These are phyloP conservation scores for Triadica sebifera DNA, from an alignment of 345 rosid species.

Conservation along the genomic window DNA sequence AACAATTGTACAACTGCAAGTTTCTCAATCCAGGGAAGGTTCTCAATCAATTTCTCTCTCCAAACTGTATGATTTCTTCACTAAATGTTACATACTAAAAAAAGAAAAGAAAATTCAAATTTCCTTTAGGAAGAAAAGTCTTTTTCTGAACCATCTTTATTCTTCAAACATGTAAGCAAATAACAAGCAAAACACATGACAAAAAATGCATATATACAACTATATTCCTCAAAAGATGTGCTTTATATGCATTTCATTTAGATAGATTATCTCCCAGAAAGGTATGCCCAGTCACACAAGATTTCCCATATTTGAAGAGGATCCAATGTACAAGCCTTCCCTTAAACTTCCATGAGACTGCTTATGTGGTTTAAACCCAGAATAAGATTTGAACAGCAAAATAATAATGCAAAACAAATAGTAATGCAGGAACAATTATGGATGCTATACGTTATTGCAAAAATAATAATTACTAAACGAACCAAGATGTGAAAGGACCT, in stretches of 20 bases:
- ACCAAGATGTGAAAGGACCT: slow-evolving; percentile 43
- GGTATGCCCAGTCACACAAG: neutral
- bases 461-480: neutral
- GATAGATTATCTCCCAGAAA: neutral
- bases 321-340: neutral
- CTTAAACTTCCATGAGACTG: neutral
- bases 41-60: no score
- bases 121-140: neutral
- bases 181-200: neutral
- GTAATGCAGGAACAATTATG: neutral
- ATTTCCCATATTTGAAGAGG: neutral
- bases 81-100: no score
- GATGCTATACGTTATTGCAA: neutral
- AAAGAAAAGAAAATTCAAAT: no score
- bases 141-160: neutral
- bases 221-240: neutral
- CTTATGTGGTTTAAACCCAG: neutral
- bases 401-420: slow-evolving; percentile 5
- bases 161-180: neutral
- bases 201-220: neutral
- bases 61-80: no score
- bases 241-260: neutral
- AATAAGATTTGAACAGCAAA: neutral
- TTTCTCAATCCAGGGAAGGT: no score
- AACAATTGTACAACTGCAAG: no score